A percentile compares a stretch with the other conserved stretches of the same genome.
Evolutionary conservation across 2,329 filamentous ascomycete species (phyloP).

Genomic region (Calycina marina): DNA sequence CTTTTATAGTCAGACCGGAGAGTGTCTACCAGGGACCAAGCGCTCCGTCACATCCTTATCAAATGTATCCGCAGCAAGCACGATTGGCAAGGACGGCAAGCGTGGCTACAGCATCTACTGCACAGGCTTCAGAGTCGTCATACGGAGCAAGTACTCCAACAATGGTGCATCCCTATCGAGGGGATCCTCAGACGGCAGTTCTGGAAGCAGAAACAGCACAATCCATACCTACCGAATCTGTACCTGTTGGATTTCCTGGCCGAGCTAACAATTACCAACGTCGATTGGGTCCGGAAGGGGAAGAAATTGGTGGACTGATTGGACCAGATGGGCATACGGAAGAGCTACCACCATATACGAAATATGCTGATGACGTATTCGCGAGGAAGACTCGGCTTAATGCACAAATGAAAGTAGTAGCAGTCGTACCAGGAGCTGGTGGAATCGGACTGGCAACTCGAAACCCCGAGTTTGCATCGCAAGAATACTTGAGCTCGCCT

Average conservation of each 20-base stretch:
- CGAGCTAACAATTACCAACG: constrained; percentile 51
- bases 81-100: constrained; percentile 37
- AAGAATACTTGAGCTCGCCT: constrained; percentile 36
- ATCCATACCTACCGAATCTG: constrained; percentile 26
- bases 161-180: constrained; percentile 72
- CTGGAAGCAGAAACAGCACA: constrained; percentile 35
- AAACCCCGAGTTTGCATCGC: constrained; percentile 47
- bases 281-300: constrained; percentile 62
- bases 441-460: constrained; percentile 45
- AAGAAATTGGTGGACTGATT: constrained; percentile 76
- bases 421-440: constrained; percentile 35
- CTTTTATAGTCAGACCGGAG: constrained; percentile 25
- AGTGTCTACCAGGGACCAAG: constrained; percentile 44
- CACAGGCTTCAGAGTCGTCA: constrained; percentile 41
- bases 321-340: constrained; percentile 81
- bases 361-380: constrained; percentile 66
- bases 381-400: constrained; percentile 34
- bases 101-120: constrained; percentile 56
- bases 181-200: constrained; percentile 72
- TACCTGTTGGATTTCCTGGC: constrained; percentile 63
- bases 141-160: constrained; percentile 53
- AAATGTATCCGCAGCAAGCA: constrained; percentile 72
- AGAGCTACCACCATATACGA: constrained; percentile 79
- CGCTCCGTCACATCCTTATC: constrained; percentile 72
- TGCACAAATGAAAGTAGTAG: constrained; percentile 10